Evolutionary conservation across 2,329 filamentous ascomycete species (phyloP), one percentile per base, ranked within the genome.

Genomic region (Xylariaceae sp.): DNA sequence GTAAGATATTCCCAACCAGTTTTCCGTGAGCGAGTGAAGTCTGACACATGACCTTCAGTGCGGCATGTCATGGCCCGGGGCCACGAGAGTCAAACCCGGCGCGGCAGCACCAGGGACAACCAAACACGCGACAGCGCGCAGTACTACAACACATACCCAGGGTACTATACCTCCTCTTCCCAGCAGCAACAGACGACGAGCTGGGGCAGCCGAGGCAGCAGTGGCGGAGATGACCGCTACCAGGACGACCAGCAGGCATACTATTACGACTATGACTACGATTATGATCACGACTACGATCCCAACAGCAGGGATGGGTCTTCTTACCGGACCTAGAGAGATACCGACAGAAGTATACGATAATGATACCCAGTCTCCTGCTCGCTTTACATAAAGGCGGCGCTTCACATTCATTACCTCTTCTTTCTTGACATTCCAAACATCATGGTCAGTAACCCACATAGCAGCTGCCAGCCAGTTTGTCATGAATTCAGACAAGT

Each of bases 41-140:
- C 51, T 63, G 53, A 63, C 26, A 4, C 21, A 9, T 29, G 39
- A 11, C 17, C 17, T 50, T 26, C 39, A 63, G 61, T 91, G 74
- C 80, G 76, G 34, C 79, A 81, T 63, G 75, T 84, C 23, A 72
- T 85, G 0, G 71, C 78, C 6, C 74, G 77, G 47, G 82, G 82
- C 41, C 80, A 83, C 65, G 81, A 82, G 63, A 73, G 73, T 6
- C 74, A 78, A 56, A 79, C 78, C 63, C 73, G 74, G 28, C 75
- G 75, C 7, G 62, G 66, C 46, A 65, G 61, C 33, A 58, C 64
- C 34, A 62, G 62, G 26, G 64, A 64, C 23, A 56, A 63, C 8
- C 37, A 64, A 24, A 48, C 58, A 2, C 58, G 62, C 9, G 60
- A 64, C 53, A 52, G 50, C 39, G 26, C 64, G 29, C 66, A 65